phyloP scores from a whole-genome alignment of 139 green algal species.

The Coelastrella sp. region DNA sequence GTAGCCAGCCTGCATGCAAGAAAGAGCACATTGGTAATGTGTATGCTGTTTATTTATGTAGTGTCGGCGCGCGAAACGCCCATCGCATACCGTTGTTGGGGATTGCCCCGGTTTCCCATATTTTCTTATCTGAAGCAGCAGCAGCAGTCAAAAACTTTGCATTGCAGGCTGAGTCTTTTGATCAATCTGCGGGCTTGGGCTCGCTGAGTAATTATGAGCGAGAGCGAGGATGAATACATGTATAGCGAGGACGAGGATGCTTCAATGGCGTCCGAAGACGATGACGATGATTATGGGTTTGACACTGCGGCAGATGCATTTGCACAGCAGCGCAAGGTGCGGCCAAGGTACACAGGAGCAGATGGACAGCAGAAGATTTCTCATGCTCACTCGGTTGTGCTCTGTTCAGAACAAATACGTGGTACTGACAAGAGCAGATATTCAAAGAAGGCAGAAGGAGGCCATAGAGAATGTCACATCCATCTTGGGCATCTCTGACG shows the following conservation, averaged over 20 bases:
- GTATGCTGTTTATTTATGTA: too few relatives aligned
- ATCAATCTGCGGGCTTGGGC: neutral
- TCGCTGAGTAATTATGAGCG: neutral
- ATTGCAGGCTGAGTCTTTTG: neutral
- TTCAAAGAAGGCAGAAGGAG: conserved; percentile 55
- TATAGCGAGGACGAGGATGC: conserved; percentile 15
- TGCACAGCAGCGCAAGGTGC: conserved; percentile 11
- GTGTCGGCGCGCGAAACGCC: too few relatives aligned
- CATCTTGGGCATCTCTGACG: conserved; percentile 71
- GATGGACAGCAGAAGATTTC: neutral
- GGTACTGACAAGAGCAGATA: conserved; percentile 46
- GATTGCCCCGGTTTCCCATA: too few relatives aligned
- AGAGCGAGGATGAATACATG: conserved; percentile 5
- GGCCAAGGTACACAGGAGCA: neutral
- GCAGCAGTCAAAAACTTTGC: too few relatives aligned
- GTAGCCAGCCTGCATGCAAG: too few relatives aligned
- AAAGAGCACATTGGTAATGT: too few relatives aligned
- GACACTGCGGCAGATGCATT: conserved; percentile 49
- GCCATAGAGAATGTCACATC: conserved; percentile 56
- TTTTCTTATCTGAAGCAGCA: too few relatives aligned
- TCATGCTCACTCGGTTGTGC: neutral
- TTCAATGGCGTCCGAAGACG: neutral
- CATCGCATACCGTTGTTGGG: too few relatives aligned
- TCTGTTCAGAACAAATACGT: conserved; percentile 38
- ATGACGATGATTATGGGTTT: conserved; percentile 60